A percentile compares a stretch with the other conserved stretches of the same genome.
phyloP scores from a whole-genome alignment of 208 protist genomes.

The Crithidia sp. region DNA sequence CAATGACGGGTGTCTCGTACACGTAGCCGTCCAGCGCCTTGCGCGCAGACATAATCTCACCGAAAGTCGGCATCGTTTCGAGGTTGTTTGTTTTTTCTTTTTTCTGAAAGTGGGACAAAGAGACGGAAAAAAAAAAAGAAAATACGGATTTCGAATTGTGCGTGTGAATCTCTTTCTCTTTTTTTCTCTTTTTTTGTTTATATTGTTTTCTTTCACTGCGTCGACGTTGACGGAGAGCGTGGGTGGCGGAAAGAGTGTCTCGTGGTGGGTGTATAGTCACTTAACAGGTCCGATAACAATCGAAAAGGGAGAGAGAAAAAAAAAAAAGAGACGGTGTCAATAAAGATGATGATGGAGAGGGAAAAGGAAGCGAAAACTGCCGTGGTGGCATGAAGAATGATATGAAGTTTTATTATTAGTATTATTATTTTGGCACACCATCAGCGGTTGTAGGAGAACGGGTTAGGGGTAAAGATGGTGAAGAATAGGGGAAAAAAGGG shows the following conservation, averaged over 20 bases:
- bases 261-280: too few relatives aligned
- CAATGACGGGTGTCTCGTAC: conserved; percentile 73
- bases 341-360: background rate
- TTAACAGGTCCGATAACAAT: too few relatives aligned
- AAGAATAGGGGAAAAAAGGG: background rate
- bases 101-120: background rate
- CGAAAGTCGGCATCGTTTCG: conserved; percentile 35
- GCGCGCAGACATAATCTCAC: conserved; percentile 71
- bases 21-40: conserved; percentile 66
- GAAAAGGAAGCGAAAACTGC: conserved; percentile 4
- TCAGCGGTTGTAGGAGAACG: background rate
- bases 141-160: too few relatives aligned
- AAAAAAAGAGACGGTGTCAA: background rate
- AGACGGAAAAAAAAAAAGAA: background rate
- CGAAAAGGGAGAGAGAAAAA: background rate
- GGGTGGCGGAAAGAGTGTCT: too few relatives aligned
- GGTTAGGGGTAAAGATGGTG: conserved; percentile 1
- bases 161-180: too few relatives aligned
- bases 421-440: too few relatives aligned
- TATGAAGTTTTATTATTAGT: too few relatives aligned
- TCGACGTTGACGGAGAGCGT: too few relatives aligned
- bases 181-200: too few relatives aligned
- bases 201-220: too few relatives aligned
- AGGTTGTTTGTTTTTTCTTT: background rate
- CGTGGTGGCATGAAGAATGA: too few relatives aligned